Evolutionary conservation across 2,329 filamentous ascomycete genomes (phyloP), one percentile per base, ranked within the genome.

Genomic region (Ascochyta viciae-villosae): DNA sequence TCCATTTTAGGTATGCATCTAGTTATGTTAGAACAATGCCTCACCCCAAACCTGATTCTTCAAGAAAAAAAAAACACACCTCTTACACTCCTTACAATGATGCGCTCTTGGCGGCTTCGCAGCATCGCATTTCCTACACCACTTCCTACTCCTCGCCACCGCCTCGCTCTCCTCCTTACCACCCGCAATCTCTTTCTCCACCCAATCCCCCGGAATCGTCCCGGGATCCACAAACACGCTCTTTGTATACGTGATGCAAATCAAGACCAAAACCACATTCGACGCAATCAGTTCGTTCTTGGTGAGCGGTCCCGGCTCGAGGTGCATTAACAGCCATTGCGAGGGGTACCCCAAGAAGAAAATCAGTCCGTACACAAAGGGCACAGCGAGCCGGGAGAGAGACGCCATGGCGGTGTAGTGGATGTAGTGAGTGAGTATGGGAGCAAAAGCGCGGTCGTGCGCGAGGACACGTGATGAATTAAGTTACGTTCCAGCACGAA

Each of bases 1-100:
- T 93, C 90, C 90, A 93, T 93, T 76, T 87, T 89, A 34, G 89
- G 88, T 44, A 92, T 85, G 74, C 90, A 92, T 65, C 83, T 85
- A 49, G 6, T 13, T 2, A 3, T 37, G 19, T 54, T 46, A 54
- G 51, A 37, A 38, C 6, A n/a, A 33, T n/a, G 1, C 8, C 31
- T n/a, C 31, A 6, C n/a, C 13, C 12, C 5, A 34, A 6, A 34
- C 31, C 15, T n/a, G 3, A 6, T 19, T 19, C 19, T 19, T 19
- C 19, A 8, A 35, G 3, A 9, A 16, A 19, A 16, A 16, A 6
- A 1, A 6, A 35, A n/a, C 33, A 44, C 65, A 73, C 85, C 88
- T 85, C 61, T 81, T 80, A 77, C 91, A 96, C 64, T 85, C 84
- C 60, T 87, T 88, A 78, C 91, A 96, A 80, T 96, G 91, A 80